Evolutionary conservation across 305 asterid genomes (phyloP).

Genomic region (Fraxinus sp.): DNA sequence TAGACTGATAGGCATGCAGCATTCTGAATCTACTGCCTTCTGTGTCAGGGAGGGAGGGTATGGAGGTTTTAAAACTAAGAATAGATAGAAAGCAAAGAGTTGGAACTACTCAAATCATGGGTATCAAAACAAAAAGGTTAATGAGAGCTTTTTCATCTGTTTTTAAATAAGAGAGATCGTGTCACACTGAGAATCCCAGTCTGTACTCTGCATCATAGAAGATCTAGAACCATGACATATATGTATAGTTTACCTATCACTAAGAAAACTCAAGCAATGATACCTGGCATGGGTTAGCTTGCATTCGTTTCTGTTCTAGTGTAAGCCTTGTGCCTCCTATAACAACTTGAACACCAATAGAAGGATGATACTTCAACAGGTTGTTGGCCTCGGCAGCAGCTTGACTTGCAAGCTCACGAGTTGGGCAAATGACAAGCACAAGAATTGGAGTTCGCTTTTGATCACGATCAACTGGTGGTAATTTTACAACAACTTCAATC

Average conservation of each 20-base stretch:
- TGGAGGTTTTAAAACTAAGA: not conserved
- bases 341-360: constrained; percentile 96
- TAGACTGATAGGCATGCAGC: not conserved
- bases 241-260: not conserved
- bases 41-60: not conserved
- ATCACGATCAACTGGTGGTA: constrained; percentile 51
- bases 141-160: not conserved
- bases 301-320: constrained; percentile 84
- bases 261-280: not conserved
- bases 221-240: constrained; percentile 3
- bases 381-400: constrained; percentile 91
- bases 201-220: not conserved
- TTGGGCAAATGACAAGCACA: constrained; percentile 91
- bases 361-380: constrained; percentile 83
- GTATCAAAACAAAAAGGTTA: not conserved
- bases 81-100: constrained; percentile 1
- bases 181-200: not conserved
- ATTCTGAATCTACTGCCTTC: not conserved
- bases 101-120: not conserved
- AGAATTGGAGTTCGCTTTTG: constrained; percentile 68
- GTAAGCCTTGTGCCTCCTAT: constrained; percentile 94
- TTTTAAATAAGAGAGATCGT: not conserved
- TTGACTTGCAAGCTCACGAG: constrained; percentile 93
- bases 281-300: constrained; percentile 96
- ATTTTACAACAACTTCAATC: constrained; percentile 69